Evolutionary conservation across 1,139 yeast genomes (phyloP).

Genomic region (Debaryomyces fabryi): DNA sequence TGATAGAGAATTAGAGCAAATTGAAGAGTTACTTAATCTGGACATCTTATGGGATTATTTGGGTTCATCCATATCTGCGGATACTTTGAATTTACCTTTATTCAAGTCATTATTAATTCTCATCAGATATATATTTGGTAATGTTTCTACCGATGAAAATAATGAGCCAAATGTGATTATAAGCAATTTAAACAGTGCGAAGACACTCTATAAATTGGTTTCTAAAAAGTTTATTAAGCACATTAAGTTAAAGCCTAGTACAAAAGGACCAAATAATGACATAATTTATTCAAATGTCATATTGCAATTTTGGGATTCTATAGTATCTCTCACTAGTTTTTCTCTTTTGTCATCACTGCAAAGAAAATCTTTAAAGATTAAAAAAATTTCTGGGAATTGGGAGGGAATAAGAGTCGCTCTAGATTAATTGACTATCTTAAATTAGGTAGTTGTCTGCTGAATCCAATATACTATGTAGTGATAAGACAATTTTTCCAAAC

Average conservation of each 20-base stretch:
- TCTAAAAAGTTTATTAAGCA: constrained; percentile 56
- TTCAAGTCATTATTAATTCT: constrained; percentile 48
- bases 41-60: constrained; percentile 51
- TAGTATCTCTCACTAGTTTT: constrained; percentile 44
- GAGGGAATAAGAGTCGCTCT: constrained; percentile 41
- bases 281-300: constrained; percentile 48
- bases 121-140: constrained; percentile 24
- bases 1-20: constrained; percentile 12
- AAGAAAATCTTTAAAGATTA: constrained; percentile 28
- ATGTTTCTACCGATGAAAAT: constrained; percentile 12
- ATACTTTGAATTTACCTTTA: constrained; percentile 44
- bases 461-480: constrained; percentile 47
- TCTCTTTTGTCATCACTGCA: constrained; percentile 12
- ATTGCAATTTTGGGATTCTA: constrained; percentile 51
- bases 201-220: constrained; percentile 43
- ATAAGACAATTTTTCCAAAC: constrained; percentile 26
- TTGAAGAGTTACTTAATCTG: constrained; percentile 36
- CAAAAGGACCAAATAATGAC: constrained; percentile 26
- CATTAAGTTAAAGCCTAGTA: constrained; percentile 41
- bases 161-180: constrained; percentile 11
- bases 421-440: constrained; percentile 49
- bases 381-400: constrained; percentile 56
- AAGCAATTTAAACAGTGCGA: constrained; percentile 20
- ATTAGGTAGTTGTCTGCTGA: constrained; percentile 57
- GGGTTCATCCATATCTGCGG: constrained; percentile 24